Conservation (phyloP, 2,329 filamentous ascomycete genomes). For the Xylariales sp. region DNA sequence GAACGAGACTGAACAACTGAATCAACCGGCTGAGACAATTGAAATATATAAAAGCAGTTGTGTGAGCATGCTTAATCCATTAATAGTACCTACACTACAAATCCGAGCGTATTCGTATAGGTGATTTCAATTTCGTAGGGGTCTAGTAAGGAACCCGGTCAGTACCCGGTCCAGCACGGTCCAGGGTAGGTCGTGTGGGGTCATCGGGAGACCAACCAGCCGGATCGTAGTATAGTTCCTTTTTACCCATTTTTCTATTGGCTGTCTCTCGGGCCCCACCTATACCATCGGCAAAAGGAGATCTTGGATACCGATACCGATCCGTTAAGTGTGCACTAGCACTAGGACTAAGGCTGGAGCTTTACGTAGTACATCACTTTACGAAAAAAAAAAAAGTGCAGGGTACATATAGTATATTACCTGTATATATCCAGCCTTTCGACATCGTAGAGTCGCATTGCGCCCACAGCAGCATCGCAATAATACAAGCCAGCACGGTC, state of each 20-base stretch:
- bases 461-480: not conserved
- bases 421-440: not conserved
- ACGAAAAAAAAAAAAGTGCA: conserved; percentile 34
- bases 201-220: conserved; percentile 32
- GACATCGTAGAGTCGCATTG: not conserved
- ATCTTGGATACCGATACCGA: conserved; percentile 21
- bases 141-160: conserved; percentile 16
- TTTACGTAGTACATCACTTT: not conserved
- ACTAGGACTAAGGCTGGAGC: too few relatives aligned
- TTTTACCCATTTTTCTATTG: conserved; percentile 7
- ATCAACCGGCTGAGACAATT: not conserved
- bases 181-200: conserved; percentile 27
- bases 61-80: not conserved
- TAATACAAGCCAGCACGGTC: not conserved
- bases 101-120: conserved; percentile 23
- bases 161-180: not conserved
- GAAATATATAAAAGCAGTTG: conserved; percentile 1
- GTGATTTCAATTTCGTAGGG: not conserved
- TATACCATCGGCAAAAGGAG: conserved; percentile 18
- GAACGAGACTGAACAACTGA: too few relatives aligned
- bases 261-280: conserved; percentile 1
- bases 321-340: not conserved
- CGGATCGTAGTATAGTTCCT: conserved; percentile 30
- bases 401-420: not conserved
- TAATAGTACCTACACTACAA: too few relatives aligned